phyloP scores from a whole-genome alignment of 140 eudicot genomes.

The Ambrosia hybrid region DNA sequence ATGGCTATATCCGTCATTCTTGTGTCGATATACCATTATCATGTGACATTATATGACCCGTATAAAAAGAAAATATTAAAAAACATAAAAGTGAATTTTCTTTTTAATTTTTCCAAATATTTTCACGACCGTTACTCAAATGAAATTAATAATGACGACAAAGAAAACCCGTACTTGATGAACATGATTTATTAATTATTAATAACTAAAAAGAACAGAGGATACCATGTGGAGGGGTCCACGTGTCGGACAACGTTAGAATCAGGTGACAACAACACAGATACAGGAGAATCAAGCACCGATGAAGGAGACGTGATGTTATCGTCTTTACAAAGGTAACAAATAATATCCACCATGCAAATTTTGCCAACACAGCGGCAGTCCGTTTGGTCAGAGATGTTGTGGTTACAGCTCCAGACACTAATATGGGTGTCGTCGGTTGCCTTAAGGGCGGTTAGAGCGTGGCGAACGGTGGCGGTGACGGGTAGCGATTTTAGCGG shows the following conservation, averaged over 20 bases:
- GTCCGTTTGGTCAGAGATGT: not conserved
- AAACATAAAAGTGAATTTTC: too few species aligned
- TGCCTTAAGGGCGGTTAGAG: slow-evolving; percentile 62
- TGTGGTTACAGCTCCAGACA: slow-evolving; percentile 67
- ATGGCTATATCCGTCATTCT: too few species aligned
- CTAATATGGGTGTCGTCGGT: slow-evolving; percentile 57
- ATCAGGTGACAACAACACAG: slow-evolving; percentile 44
- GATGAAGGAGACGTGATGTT: slow-evolving; percentile 49
- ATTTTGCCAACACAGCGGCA: slow-evolving; percentile 79
- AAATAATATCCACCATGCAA: slow-evolving; percentile 75
- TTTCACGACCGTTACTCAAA: too few species aligned
- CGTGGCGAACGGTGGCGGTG: slow-evolving; percentile 62
- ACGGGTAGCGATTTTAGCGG: slow-evolving; percentile 61
- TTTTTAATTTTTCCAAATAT: too few species aligned
- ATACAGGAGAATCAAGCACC: slow-evolving; percentile 67
- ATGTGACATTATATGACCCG: too few species aligned
- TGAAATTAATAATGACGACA: too few species aligned
- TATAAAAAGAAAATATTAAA: too few species aligned
- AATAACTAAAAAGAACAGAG: not conserved
- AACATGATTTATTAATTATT: too few species aligned
- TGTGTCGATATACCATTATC: too few species aligned
- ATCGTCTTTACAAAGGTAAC: slow-evolving; percentile 58
- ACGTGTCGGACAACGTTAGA: slow-evolving; percentile 57
- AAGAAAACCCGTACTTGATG: too few species aligned
- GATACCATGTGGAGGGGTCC: slow-evolving; percentile 71